Conservation (phyloP, 2,329 filamentous ascomycete genomes). For the Cadophora sp. region DNA sequence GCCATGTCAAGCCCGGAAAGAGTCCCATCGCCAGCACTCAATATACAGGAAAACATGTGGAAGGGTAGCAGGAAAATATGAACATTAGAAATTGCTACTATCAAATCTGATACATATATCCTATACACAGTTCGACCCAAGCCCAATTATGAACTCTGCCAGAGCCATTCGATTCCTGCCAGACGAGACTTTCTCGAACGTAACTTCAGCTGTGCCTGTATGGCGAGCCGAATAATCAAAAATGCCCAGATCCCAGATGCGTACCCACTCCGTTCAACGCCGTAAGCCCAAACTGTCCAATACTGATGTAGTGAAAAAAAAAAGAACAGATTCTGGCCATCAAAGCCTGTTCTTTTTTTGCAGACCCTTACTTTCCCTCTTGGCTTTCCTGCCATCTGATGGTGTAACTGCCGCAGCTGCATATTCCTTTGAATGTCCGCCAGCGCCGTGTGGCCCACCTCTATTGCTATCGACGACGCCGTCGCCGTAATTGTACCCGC, state of each 20-base stretch:
- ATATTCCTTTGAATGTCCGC: slow-evolving; percentile 32
- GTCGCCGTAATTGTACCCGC: slow-evolving; percentile 36
- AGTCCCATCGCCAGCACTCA: neutral
- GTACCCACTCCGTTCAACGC: slow-evolving; percentile 13
- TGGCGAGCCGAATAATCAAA: neutral
- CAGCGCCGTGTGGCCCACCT: slow-evolving; percentile 15
- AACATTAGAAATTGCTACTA: slow-evolving; percentile 13
- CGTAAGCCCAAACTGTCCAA: neutral
- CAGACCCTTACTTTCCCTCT: slow-evolving; percentile 32
- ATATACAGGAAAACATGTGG: neutral
- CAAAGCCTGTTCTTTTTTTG: slow-evolving; percentile 29
- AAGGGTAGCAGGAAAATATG: neutral
- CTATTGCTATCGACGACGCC: slow-evolving; percentile 24
- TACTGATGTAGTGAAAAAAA: neutral
- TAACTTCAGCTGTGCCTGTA: neutral
- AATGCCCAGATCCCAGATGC: slow-evolving; percentile 12
- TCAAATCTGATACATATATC: neutral
- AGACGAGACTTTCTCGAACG: neutral
- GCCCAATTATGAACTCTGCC: neutral
- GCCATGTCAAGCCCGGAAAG: neutral
- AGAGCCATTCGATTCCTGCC: neutral
- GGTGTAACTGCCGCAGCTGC: slow-evolving; percentile 25
- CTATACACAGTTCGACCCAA: neutral
- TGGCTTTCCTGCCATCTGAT: slow-evolving; percentile 22
- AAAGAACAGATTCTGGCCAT: neutral